These are phyloP conservation scores for Magnusiomyces tetraspermus DNA, from an alignment of 1,139 yeast genomes.

Conservation along the genomic window DNA sequence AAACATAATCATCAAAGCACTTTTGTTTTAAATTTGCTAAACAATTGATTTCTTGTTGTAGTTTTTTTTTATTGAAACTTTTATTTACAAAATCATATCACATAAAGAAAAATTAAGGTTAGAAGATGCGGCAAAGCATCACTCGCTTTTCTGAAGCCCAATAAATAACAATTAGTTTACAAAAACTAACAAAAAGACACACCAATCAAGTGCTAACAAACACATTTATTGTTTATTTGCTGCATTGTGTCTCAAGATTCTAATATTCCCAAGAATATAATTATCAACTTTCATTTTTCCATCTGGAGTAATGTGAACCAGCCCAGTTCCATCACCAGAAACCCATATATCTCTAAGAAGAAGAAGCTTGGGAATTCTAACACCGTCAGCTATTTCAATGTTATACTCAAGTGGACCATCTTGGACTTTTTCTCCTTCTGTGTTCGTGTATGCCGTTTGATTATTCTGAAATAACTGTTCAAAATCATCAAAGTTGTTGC, in stretches of 20 bases:
- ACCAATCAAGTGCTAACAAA: background rate
- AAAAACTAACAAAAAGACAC: background rate
- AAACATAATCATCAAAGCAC: too few species aligned
- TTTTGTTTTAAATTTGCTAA: too few species aligned
- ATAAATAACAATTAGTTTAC: too few species aligned
- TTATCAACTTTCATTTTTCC: slow-evolving; percentile 1
- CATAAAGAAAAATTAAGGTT: too few species aligned
- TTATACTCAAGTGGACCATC: background rate
- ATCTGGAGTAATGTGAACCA: background rate
- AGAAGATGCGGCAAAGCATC: too few species aligned
- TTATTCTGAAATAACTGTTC: background rate
- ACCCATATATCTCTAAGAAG: background rate
- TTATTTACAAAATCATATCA: background rate
- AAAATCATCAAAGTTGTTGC: background rate
- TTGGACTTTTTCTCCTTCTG: background rate
- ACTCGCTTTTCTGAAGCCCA: too few species aligned
- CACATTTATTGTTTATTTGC: background rate
- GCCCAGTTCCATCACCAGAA: background rate
- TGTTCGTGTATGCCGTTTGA: too few species aligned
- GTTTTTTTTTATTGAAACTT: background rate
- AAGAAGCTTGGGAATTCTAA: background rate
- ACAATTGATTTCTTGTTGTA: too few species aligned
- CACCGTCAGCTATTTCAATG: background rate
- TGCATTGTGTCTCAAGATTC: background rate
- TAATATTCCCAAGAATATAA: background rate